Base-by-base conservation (phyloP, 2,329 filamentous ascomycete genomes). In the Madurella mycetomatis region DNA sequence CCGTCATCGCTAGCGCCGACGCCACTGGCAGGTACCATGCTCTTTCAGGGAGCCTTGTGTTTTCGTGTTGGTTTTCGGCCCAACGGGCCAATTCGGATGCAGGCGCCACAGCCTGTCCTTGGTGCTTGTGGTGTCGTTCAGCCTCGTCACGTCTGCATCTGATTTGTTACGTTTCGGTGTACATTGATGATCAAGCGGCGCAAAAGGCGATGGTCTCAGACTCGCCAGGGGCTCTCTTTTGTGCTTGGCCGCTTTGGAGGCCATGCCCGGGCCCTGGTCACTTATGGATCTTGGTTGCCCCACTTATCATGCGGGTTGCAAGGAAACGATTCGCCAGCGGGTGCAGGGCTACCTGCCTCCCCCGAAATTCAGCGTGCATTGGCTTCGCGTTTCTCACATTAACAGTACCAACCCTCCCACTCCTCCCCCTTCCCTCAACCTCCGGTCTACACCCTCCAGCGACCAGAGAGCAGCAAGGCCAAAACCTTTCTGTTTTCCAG, bases 331-430 rank as follows among this genome's bases (percentile, higher is more conserved):
- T 64, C 47, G 62, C 49, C 54, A 52, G 46, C 11, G 4, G 9
- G 11, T n/a, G 41, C 56, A 59, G 58, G 56, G 52, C 45, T 51
- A 42, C 40, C 40, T 53, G 43, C 51, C 43, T 58, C 39, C 55
- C 62, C 59, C 59, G 56, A 63, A 61, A 56, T 62, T 58, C 57
- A 60, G 56, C 54, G 53, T 60, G 59, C 53, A 58, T 59, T 25
- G 51, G 59, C 54, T 59, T 59, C 56, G 54, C 54, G 54, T 54
- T 59, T 57, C 58, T 62, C 60, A 62, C 62, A 63, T 64, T 64
- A 64, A 62, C 60, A 62, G 47, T 62, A 62, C 51, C 62, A 55
- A 51, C 59, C 60, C 60, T 54, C 62, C 59, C 60, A 59, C 59
- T 59, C 59, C 53, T 54, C 57, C 54, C 39, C 53, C 48, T 57